Base-by-base conservation (phyloP, 2,329 filamentous ascomycete species). In the Fusarium sp. region DNA sequence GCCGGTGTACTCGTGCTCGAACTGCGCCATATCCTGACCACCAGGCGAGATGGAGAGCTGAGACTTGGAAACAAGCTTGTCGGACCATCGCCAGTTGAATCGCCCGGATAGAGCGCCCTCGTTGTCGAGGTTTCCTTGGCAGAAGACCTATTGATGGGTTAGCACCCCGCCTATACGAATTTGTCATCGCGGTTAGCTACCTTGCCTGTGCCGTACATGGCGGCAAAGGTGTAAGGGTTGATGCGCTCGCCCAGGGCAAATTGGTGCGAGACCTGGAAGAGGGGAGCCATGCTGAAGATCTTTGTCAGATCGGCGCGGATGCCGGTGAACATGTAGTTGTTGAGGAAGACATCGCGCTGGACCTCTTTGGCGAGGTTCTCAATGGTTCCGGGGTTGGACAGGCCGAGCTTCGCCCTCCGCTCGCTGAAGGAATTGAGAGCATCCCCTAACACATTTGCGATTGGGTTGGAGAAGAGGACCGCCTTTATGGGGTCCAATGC, bases 241-340 rank as follows among this genome's bases (percentile, higher is more conserved):
- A 97, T 88, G 77, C 93, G 92, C 85, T 98, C 95, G 79, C 97
- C 96, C 90, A 98, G 94, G 65, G 96, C 93, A 84, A 99, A 97
- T 79, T 97, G 94, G 87, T 99, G 97, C 76, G 96, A 98, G 79
- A 98, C 94, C 86, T 98, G 96, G 89, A 99, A 99, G 77, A 98
- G 87, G 68, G 97, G 97, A 67, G 92, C 91, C 83, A 97, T 91
- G 89, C 95, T 97, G 86, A 98, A 97, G 82, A 95, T 92, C 89
- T 98, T 98, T 82, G 95, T 98, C 82, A 98, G 88, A 85, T 99
- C 97, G 83, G 96, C 97, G 82, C 96, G 94, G 84, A 99, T 90
- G 80, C 97, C 97, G 52, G 94, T 94, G 88, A 99, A 98, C 91
- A 97, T 97, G 84, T 95, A 94, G 88, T 98, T 98, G 86, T 93